Evolutionary conservation across 2,329 filamentous ascomycete species (phyloP), one percentile per base, ranked within the genome.

Genomic region (Pseudocercospora ulei): DNA sequence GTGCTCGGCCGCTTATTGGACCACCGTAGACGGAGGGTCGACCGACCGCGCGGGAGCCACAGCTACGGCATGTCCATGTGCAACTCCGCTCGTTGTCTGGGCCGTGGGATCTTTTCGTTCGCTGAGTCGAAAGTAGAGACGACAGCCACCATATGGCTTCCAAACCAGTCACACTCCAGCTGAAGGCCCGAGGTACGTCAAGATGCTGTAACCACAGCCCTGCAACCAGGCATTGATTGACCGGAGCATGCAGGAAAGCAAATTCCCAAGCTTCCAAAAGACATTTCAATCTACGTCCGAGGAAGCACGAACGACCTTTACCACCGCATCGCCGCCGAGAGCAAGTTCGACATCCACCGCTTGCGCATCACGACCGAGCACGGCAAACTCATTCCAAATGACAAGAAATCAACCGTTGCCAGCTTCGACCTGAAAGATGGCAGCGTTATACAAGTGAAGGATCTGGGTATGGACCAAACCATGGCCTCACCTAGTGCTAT

Each of bases 361-460:
- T 58, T 81, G 43, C 69, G 76, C 41, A 66, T 81, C 48, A 80
- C 76, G 28, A 79, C 78, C 55, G 74, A 70, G 48, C 76, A 79
- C 64, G 73, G 75, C 33, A 68, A 65, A 25, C 57, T 71, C 26
- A 62, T 80, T 8, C 65, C 71, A 37, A 78, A 78, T 52, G 65
- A 62, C 38, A 63, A 66, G 39, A 65, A 68, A 37, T 62, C 66
- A 8, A 72, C 67, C 2, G 60, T 80, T 23, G 62, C 71, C 45
- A 65, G 67, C 28, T 71, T 69, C 2, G 74, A 75, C 8, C 60
- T 81, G 29, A 65, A 67, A 38, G 69, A 78, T 49, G 69, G 72
- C 52, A 75, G 72, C 48, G 67, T 69, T 12, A 64, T 98, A 33
- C 76, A 90, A 52, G 82, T 96, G 48, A 96, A 98, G 68, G 88